A percentile compares a stretch with the other conserved stretches of the same genome.
Conservation (phyloP, 2,329 filamentous ascomycete genomes). For the Ophiostoma triangulosporum region DNA sequence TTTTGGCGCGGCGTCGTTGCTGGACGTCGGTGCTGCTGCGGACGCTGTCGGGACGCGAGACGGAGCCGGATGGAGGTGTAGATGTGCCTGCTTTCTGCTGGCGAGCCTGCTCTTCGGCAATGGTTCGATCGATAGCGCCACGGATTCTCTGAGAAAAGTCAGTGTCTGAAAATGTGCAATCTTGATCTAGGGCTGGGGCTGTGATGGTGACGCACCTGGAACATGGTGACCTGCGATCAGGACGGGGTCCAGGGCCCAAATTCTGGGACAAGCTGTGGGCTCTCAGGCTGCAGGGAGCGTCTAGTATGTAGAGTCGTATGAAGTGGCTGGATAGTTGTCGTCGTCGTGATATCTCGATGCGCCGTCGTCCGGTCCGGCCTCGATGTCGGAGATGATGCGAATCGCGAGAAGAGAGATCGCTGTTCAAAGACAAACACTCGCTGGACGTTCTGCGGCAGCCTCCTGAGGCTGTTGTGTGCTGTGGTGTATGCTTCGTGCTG, state of each 20-base stretch:
- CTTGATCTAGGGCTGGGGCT: not conserved
- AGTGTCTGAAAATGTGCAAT: not conserved
- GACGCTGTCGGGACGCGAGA: constrained; percentile 25
- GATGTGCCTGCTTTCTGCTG: constrained; percentile 39
- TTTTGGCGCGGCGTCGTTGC: constrained; percentile 28
- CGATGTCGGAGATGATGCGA: not conserved
- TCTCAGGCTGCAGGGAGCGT: not conserved
- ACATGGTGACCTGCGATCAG: not conserved
- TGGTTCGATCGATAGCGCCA: constrained; percentile 72
- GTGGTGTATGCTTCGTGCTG: not conserved
- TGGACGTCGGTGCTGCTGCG: constrained; percentile 21
- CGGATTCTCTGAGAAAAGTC: constrained; percentile 52
- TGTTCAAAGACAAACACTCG: no score
- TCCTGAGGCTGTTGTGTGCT: not conserved
- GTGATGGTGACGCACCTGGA: not conserved
- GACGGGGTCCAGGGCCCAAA: not conserved
- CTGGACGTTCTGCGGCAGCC: no score
- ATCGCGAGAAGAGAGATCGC: no score
- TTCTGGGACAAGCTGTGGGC: not conserved
- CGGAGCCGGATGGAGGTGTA: constrained; percentile 31
- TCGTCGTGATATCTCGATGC: not conserved
- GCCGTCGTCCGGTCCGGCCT: not conserved
- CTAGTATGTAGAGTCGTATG: not conserved
- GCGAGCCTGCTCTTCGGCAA: constrained; percentile 82
- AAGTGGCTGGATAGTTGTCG: not conserved